Percentiles rank a stretch among this genome's conserved stretches.
Evolutionary conservation across 306 rosid species (phyloP).

Genomic region (Morella rubra): DNA sequence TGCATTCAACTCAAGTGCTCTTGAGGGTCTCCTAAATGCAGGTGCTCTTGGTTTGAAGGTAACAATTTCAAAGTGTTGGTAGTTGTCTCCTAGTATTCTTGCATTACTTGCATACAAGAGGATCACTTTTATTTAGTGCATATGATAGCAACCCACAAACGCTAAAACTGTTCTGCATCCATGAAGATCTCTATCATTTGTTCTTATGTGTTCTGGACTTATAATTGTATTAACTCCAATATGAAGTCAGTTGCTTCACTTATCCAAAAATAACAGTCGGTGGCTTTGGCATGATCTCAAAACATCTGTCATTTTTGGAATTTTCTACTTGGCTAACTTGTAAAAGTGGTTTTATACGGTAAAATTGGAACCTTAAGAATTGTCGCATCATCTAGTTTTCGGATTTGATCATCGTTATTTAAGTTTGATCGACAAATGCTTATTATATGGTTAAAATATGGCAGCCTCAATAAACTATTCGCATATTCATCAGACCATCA

Average conservation of each 20-base stretch:
- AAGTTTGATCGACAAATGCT: neutral
- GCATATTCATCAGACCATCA: neutral
- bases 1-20: slow-evolving; percentile 69
- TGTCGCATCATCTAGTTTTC: neutral
- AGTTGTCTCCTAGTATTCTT: neutral
- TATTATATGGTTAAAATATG: neutral
- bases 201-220: neutral
- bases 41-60: slow-evolving; percentile 97
- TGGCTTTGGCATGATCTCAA: neutral
- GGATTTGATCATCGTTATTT: neutral
- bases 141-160: neutral
- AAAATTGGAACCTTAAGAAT: neutral
- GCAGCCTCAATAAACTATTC: neutral
- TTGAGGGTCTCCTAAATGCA: slow-evolving; percentile 75
- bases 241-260: neutral
- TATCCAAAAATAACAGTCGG: too few species aligned
- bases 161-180: neutral
- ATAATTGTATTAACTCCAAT: neutral
- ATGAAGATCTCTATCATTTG: neutral
- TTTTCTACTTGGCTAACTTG: neutral
- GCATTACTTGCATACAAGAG: neutral
- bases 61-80: slow-evolving; percentile 3
- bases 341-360: slow-evolving; percentile 1
- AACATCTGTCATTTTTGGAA: neutral
- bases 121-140: neutral